Base-by-base conservation (phyloP, 345 rosid species). In the Eucalyptus shirleyi region DNA sequence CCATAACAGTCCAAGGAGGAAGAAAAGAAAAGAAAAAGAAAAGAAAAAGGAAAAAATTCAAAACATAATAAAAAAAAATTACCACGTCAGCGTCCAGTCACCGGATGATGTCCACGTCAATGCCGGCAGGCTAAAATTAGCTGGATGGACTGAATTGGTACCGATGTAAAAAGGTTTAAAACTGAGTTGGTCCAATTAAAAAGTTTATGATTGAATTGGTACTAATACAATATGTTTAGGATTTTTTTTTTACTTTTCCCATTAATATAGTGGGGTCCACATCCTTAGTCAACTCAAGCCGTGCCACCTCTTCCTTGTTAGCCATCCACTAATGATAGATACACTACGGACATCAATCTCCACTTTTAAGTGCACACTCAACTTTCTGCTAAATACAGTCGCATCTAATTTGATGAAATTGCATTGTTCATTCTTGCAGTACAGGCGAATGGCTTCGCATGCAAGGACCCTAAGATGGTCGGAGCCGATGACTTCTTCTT, bases 401-500 rank as follows among this genome's bases (percentile, higher is more conserved):
- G 23, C 28, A 12, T 60, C 15, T 60, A 28, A 12, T 60, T 28
- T 60, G 67, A 60, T 65, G 77, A 65, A n/a, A n/a, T 65, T n/a
- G 6, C 77, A 16, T n/a, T n/a, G 23, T 32, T n/a, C 77, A 15
- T 13, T 45, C 50, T 59, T 16, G 62, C 89, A 88, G 92, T 67
- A 4, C 34, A 7, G 18, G 91, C 42, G n/a, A 89, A 91, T 59
- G 91, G 90, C 16, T 69, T 42, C 4, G 72, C 88, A 9, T 89
- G 92, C 88, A 34, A 53, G 62, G 91, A 89, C 69, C 40, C 92
- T 9, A 88, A 86, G 50, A 45, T 50, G 19, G 92, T 86, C 18
- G 45, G 62, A 50, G 90, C 89, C 14, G 60, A 28, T 6, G 72
- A 91, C 45, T 91, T 91, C 83, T 88, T 30, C 90, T 91, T 91